Percentiles rank a stretch among this genome's conserved stretches.
Conservation (phyloP, 352 stramenopile species). For the Phytophthora kernoviae region DNA sequence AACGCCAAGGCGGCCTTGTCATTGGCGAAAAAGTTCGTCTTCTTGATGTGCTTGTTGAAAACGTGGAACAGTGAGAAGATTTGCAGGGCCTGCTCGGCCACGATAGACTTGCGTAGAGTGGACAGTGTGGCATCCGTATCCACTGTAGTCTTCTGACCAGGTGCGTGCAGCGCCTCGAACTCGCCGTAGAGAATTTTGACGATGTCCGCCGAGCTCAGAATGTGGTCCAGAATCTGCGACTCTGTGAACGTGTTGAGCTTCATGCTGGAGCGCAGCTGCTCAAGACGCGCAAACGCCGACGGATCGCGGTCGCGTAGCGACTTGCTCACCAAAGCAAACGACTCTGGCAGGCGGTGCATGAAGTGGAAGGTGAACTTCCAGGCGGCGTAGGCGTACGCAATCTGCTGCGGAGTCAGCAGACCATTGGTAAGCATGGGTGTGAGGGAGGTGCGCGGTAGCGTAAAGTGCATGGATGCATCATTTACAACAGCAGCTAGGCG, state of each 20-base stretch:
- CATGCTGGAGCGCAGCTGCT: conserved; percentile 82
- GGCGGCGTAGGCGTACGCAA: conserved; percentile 84
- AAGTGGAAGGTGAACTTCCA: conserved; percentile 92
- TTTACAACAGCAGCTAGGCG: conserved; percentile 66
- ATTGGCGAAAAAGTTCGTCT: conserved; percentile 88
- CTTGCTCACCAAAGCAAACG: conserved; percentile 78
- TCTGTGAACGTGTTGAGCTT: conserved; percentile 90
- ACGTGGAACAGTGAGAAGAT: conserved; percentile 86
- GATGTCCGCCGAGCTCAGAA: conserved; percentile 68
- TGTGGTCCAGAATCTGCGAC: conserved; percentile 87
- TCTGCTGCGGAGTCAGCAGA: conserved; percentile 75
- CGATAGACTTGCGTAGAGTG: conserved; percentile 71
- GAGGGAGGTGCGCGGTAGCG: conserved; percentile 81
- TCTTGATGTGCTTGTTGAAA: conserved; percentile 83
- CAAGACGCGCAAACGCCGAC: conserved; percentile 73
- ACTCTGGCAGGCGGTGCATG: conserved; percentile 84
- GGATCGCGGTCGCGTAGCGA: conserved; percentile 80
- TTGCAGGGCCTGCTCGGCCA: conserved; percentile 72
- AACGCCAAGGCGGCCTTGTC: conserved; percentile 80
- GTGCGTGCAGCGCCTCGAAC: conserved; percentile 76
- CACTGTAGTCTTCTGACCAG: conserved; percentile 34
- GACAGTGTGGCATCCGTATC: conserved; percentile 67
- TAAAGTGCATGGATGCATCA: conserved; percentile 85
- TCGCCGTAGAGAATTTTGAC: conserved; percentile 83
- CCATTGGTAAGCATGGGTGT: conserved; percentile 83